Conservation (phyloP, 2,329 filamentous ascomycete species). For the Aspergillus uvarum region DNA sequence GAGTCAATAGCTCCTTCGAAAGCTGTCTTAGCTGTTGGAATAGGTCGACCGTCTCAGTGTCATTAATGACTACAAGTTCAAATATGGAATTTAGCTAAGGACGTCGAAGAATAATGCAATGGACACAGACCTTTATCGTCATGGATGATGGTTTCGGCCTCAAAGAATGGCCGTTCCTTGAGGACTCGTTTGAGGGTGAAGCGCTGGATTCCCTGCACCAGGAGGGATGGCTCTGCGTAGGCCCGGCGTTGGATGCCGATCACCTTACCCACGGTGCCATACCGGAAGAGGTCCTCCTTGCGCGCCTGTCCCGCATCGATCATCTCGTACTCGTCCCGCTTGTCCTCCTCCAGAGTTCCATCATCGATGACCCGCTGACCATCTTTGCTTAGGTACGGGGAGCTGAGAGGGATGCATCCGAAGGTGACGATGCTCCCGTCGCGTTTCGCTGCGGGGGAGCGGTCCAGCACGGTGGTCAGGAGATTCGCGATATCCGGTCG, state of each 20-base stretch:
- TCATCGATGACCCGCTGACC: slow-evolving; percentile 74
- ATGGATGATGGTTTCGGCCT: slow-evolving; percentile 72
- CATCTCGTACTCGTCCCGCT: slow-evolving; percentile 47
- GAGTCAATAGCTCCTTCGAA: slow-evolving; percentile 80
- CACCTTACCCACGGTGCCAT: slow-evolving; percentile 78
- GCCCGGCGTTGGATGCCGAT: slow-evolving; percentile 73
- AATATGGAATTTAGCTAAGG: neutral
- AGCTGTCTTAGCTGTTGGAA: slow-evolving; percentile 81
- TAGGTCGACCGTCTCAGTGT: slow-evolving; percentile 65
- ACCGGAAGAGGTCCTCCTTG: slow-evolving; percentile 75
- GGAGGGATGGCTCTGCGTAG: slow-evolving; percentile 73
- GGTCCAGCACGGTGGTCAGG: slow-evolving; percentile 79
- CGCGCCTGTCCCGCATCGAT: slow-evolving; percentile 60
- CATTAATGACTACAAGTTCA: slow-evolving; percentile 47
- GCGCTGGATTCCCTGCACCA: slow-evolving; percentile 81
- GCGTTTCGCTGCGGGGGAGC: slow-evolving; percentile 63
- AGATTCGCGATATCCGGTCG: slow-evolving; percentile 87
- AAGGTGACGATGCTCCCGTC: slow-evolving; percentile 71
- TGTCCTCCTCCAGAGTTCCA: slow-evolving; percentile 52
- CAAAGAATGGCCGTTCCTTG: slow-evolving; percentile 81
- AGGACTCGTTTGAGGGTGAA: slow-evolving; percentile 72
- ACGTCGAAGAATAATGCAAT: neutral
- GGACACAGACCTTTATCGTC: slow-evolving; percentile 61
- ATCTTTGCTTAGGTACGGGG: slow-evolving; percentile 69
- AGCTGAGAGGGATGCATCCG: slow-evolving; percentile 82